phyloP scores from a whole-genome alignment of 2,329 filamentous ascomycete species.

The Aspergillus unguis region DNA sequence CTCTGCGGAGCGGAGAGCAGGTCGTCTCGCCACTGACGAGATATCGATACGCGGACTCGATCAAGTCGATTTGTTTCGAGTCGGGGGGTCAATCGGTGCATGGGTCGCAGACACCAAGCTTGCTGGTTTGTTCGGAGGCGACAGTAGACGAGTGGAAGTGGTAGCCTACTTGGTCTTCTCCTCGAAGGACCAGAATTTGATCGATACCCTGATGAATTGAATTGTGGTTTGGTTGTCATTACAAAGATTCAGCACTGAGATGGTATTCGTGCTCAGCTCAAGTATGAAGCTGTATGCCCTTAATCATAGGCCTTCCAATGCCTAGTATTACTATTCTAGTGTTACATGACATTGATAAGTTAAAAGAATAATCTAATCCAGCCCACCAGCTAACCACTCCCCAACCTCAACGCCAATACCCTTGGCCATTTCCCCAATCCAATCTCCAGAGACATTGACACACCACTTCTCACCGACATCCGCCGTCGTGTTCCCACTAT shows the following conservation, averaged over 20 bases:
- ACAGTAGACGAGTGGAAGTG: slow-evolving; percentile 40
- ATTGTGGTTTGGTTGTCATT: too few relatives aligned
- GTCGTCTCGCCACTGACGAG: slow-evolving; percentile 28
- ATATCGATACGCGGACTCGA: slow-evolving; percentile 23
- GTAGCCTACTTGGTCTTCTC: slow-evolving; percentile 15
- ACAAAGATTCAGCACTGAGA: too few relatives aligned
- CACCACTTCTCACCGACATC: slow-evolving; percentile 48
- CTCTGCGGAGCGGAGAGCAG: slow-evolving; percentile 34
- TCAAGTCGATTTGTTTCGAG: slow-evolving; percentile 36
- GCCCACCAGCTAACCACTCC: slow-evolving; percentile 41
- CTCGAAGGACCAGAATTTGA: background rate
- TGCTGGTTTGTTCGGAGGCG: slow-evolving; percentile 32
- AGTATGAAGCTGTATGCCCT: too few relatives aligned
- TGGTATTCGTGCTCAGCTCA: too few relatives aligned
- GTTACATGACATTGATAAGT: too few relatives aligned
- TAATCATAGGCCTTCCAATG: too few relatives aligned
- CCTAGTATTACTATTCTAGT: too few relatives aligned
- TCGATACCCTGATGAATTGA: too few relatives aligned
- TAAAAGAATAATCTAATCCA: slow-evolving; percentile 26
- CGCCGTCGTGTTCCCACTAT: slow-evolving; percentile 35
- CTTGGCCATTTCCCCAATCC: slow-evolving; percentile 45
- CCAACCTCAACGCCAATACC: slow-evolving; percentile 46
- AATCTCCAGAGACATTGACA: slow-evolving; percentile 47
- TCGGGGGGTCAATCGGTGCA: slow-evolving; percentile 21
- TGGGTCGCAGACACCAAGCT: slow-evolving; percentile 31